phyloP scores from a whole-genome alignment of 164 flowering plant species.

The Vitis cinerea region DNA sequence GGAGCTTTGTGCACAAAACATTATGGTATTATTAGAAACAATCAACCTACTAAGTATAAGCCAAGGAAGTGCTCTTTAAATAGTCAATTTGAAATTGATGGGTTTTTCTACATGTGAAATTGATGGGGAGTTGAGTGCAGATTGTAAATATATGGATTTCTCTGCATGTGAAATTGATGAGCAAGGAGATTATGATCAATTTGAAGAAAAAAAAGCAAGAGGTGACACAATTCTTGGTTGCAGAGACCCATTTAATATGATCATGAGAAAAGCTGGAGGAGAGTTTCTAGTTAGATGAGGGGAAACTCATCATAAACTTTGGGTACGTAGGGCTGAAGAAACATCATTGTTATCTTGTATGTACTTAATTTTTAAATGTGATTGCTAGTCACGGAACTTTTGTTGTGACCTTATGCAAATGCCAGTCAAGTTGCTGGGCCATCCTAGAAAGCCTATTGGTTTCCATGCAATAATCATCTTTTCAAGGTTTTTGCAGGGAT shows the following conservation, averaged over 20 bases:
- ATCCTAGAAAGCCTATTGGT: background rate
- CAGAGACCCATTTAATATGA: background rate
- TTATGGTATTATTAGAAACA: background rate
- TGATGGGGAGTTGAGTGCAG: too few relatives aligned
- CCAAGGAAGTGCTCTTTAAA: too few relatives aligned
- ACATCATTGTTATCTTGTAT: background rate
- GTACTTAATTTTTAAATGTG: background rate
- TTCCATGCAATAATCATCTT: slow-evolving; percentile 15
- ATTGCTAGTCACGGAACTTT: background rate
- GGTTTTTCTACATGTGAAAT: too few relatives aligned
- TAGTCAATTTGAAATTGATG: too few relatives aligned
- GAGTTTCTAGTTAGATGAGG: background rate
- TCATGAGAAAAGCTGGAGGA: background rate
- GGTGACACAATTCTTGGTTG: background rate
- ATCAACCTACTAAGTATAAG: too few relatives aligned
- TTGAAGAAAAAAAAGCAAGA: too few relatives aligned
- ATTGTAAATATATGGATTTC: too few relatives aligned
- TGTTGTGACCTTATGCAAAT: background rate
- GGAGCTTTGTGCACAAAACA: background rate
- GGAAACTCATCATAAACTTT: background rate
- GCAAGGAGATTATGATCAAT: too few relatives aligned
- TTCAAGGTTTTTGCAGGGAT: slow-evolving; percentile 46
- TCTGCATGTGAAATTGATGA: too few relatives aligned
- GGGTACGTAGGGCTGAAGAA: background rate
- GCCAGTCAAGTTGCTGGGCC: background rate